Base-by-base conservation (phyloP, 2,329 filamentous ascomycete species). In the Bipolaris bicolor region DNA sequence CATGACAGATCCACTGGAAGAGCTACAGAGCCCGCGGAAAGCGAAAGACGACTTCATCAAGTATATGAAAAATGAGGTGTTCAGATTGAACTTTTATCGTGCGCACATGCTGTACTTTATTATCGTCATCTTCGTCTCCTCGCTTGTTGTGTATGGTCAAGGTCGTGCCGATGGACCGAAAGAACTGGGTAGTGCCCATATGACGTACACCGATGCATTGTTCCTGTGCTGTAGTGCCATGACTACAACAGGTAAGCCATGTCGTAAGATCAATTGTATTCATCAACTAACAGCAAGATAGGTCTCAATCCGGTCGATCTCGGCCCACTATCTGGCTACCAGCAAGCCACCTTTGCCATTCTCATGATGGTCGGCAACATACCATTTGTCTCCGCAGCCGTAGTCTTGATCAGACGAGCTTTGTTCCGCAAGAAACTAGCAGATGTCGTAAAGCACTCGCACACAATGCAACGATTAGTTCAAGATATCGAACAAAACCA, bases 81-180 rank as follows among this genome's bases (percentile, higher is more conserved):
- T 63, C 6, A 57, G 44, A 11, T 24, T 68, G 13, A 69, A 69
- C 52, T 69, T 69, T 36, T 69, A 69, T 37, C 65, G 66, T 15
- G 57, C 64, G 37, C 71, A 73, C 39, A 71, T 73, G 69, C 58
- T 72, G 9, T 74, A 71, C 34, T 73, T 73, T 18, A 55, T 72
- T 11, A 24, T 67, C 20, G 61, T 68, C 4, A 74, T 71, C 29
- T 57, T 64, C 3, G 52, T 72, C 7, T 63, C 65, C 1, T 74
- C 70, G 1, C 58, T 71, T 5, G 61, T 73, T 40, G 55, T 74
- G 3, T 74, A 73, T 22, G 70, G 69, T 3, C 65, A 68, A 39
- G 71, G 71, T 5, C 49, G 67, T 24, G 66, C 62, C 11, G 61
- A 65, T 54, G 67, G 66, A n/a, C 59, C 64, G 7, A 57, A 65